Evolutionary conservation across 352 stramenopile genomes (phyloP).

Genomic region (Pythium volutum): DNA sequence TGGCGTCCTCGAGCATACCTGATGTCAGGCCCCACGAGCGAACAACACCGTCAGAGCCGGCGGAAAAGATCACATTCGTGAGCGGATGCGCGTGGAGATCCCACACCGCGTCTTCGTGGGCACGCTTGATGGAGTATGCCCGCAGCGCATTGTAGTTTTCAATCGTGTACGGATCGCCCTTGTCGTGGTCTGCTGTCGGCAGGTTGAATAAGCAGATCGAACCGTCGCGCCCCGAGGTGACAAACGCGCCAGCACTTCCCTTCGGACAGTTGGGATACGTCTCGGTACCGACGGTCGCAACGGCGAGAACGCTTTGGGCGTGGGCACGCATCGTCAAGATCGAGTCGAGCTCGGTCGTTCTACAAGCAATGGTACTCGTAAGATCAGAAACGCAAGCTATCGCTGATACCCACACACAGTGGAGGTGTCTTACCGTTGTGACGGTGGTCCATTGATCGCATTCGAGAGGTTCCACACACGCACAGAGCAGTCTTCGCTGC

Average conservation of each 20-base stretch:
- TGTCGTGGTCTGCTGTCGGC: slow-evolving; percentile 53
- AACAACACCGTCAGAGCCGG: slow-evolving; percentile 73
- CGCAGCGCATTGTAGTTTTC: slow-evolving; percentile 75
- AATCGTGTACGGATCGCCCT: slow-evolving; percentile 62
- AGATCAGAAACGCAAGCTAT: not conserved
- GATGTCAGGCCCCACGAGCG: slow-evolving; percentile 73
- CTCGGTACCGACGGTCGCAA: slow-evolving; percentile 72
- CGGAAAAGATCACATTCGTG: slow-evolving; percentile 81
- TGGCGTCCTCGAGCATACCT: slow-evolving; percentile 32
- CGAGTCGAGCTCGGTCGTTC: slow-evolving; percentile 72
- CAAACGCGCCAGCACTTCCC: slow-evolving; percentile 57
- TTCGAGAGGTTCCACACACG: slow-evolving; percentile 80
- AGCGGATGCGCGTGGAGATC: slow-evolving; percentile 77
- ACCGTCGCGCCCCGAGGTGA: slow-evolving; percentile 73
- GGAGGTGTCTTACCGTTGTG: slow-evolving; percentile 40
- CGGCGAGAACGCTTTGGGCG: slow-evolving; percentile 66
- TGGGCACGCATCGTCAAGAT: slow-evolving; percentile 74
- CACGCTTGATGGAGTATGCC: slow-evolving; percentile 61
- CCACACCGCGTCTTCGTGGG: slow-evolving; percentile 83
- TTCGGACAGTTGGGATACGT: slow-evolving; percentile 58
- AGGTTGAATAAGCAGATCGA: slow-evolving; percentile 67
- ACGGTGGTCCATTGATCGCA: slow-evolving; percentile 55
- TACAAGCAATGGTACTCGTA: slow-evolving; percentile 15
- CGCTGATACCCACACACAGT: not conserved
- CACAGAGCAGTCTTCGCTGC: slow-evolving; percentile 83